Evolutionary conservation across 2,329 filamentous ascomycete species (phyloP).

Genomic region (Acarospora socialis): DNA sequence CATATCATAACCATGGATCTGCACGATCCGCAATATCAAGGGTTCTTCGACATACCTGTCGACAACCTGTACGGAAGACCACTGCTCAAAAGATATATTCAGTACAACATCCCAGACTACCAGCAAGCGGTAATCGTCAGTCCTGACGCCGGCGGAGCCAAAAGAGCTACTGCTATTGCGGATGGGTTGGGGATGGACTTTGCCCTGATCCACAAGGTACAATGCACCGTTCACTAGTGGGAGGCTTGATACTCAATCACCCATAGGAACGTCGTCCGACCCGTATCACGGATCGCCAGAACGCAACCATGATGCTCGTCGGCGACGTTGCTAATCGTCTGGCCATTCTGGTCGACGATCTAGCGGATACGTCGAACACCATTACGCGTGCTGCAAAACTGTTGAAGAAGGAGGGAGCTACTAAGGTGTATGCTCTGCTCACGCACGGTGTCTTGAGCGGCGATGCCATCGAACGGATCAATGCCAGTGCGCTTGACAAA

Average conservation of each 20-base stretch:
- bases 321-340: constrained; percentile 69
- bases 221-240: too few relatives aligned
- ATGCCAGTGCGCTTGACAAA: constrained; percentile 82
- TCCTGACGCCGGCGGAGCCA: constrained; percentile 90
- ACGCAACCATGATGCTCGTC: constrained; percentile 84
- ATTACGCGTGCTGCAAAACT: constrained; percentile 93
- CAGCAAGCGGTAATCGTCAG: constrained; percentile 84
- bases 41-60: constrained; percentile 96
- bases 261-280: constrained; percentile 71
- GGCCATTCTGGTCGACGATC: constrained; percentile 84
- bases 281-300: constrained; percentile 68
- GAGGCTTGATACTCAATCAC: too few relatives aligned
- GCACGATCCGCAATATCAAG: constrained; percentile 92
- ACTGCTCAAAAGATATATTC: constrained; percentile 49
- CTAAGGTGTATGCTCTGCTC: constrained; percentile 75
- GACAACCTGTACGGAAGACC: constrained; percentile 76
- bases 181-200: constrained; percentile 90
- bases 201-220: constrained; percentile 93
- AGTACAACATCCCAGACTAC: constrained; percentile 71
- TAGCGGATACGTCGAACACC: constrained; percentile 92
- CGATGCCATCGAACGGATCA: constrained; percentile 87
- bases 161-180: constrained; percentile 88
- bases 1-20: constrained; percentile 97
- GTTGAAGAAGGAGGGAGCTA: constrained; percentile 87
- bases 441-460: constrained; percentile 93